phyloP scores from a whole-genome alignment of 1,284 basidiomycete species.

The Termitomyces sp. region DNA sequence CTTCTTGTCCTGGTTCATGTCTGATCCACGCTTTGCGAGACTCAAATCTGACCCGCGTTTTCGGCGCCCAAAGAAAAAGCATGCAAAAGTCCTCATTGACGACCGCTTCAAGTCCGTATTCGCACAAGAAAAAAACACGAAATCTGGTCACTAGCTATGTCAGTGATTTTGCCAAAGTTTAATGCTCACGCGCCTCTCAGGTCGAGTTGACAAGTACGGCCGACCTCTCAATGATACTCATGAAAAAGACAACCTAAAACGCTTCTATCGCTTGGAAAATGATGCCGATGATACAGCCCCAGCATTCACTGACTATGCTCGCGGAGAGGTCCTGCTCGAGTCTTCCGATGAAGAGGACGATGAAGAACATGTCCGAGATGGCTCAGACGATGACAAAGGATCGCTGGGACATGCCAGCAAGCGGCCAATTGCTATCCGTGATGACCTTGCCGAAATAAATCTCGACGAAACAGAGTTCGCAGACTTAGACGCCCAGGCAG shows the following conservation, averaged over 20 bases:
- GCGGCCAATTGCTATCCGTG: slow-evolving; percentile 37
- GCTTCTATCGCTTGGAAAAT: slow-evolving; percentile 74
- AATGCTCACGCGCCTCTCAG: slow-evolving; percentile 28
- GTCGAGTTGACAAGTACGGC: slow-evolving; percentile 89
- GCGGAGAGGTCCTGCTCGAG: slow-evolving; percentile 81
- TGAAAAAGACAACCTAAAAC: slow-evolving; percentile 71
- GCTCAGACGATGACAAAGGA: slow-evolving; percentile 43
- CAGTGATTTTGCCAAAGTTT: slow-evolving; percentile 8
- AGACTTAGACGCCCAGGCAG: slow-evolving; percentile 71
- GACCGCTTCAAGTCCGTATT: slow-evolving; percentile 91
- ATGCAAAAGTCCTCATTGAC: slow-evolving; percentile 85
- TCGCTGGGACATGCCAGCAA: slow-evolving; percentile 27
- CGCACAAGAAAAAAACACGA: slow-evolving; percentile 42
- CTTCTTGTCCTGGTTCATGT: slow-evolving; percentile 39
- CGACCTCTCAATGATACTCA: slow-evolving; percentile 66
- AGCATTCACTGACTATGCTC: slow-evolving; percentile 74
- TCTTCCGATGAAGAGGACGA: slow-evolving; percentile 81
- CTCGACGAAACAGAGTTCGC: slow-evolving; percentile 72
- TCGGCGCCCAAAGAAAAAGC: slow-evolving; percentile 74
- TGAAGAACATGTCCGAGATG: slow-evolving; percentile 28
- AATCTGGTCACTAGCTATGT: slow-evolving; percentile 26
- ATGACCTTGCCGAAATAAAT: slow-evolving; percentile 49
- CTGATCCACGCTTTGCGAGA: slow-evolving; percentile 82
- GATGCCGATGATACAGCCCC: slow-evolving; percentile 35
- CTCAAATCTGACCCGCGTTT: slow-evolving; percentile 93